Base-by-base conservation (phyloP, 2,329 filamentous ascomycete genomes). In the Coniochaeta prunicola region DNA sequence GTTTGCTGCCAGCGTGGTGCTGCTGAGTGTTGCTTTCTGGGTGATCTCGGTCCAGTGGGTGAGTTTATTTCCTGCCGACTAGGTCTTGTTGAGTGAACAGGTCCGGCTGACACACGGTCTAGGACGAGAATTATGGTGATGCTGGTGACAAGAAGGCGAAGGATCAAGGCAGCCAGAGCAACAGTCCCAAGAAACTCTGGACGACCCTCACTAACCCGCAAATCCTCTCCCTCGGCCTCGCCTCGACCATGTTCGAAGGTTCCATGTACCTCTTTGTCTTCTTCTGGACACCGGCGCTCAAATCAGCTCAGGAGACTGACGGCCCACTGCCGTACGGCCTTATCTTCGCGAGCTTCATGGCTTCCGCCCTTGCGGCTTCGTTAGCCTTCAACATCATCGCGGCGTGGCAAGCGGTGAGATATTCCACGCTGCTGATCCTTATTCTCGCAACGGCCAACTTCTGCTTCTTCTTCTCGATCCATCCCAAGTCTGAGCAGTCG, bases 211-310 rank as follows among this genome's bases (percentile, higher is more conserved):
- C 64, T 67, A 77, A 81, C 63, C 76, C 74, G 48, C 76, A 77
- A 2, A 77, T 85, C 56, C 66, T 82, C n/a, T 73, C 79, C 1
- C 71, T 86, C 4, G 76, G 74, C 2, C 68, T 85, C 38, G 75
- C 78, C 3, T 80, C 80, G 4, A 82, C 77, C 59, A 77, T 83
- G 66, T 85, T 86, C 64, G 84, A 87, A 69, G 82, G 82, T 24
- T 77, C 80, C 28, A 82, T 86, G 74, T 86, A 85, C 65, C 74
- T 86, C 12, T 85, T 85, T 64, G 80, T 86, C 59, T 86, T 85
- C 68, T 85, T 84, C 72, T 85, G 83, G 78, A 80, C 81, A 0
- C 78, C 81, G 1, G 77, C 81, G 3, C 70, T 86, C 19, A 78
- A 74, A 60, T 71, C 73, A 15, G 71, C 74, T 12, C 73, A 74